Percentiles rank a stretch among this genome's conserved stretches.
Evolutionary conservation across 805 yeast species (phyloP).

Genomic region (Candida pseudofarinosa): DNA sequence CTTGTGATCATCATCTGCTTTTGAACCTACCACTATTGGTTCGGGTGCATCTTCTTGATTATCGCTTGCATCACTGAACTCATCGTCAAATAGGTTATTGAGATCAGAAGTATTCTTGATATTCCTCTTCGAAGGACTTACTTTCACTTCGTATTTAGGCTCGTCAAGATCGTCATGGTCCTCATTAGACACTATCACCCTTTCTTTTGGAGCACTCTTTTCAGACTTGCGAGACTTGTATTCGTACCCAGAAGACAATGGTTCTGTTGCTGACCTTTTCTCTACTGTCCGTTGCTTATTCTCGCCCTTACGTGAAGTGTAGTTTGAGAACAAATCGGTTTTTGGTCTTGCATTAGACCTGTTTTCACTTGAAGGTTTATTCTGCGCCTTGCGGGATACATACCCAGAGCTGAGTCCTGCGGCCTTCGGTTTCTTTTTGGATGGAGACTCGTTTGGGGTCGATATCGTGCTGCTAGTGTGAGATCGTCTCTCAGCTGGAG

Average conservation of each 20-base stretch:
- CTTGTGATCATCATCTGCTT: constrained; percentile 2
- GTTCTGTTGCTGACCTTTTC: constrained; percentile 11
- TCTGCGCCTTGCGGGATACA: constrained; percentile 22
- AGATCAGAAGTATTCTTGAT: constrained; percentile 17
- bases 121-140: neutral
- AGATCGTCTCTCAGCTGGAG: constrained; percentile 3
- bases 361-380: constrained; percentile 1
- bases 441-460: constrained; percentile 9
- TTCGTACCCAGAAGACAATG: constrained; percentile 14
- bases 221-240: constrained; percentile 37
- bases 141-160: neutral
- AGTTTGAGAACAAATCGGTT: constrained; percentile 10
- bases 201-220: constrained; percentile 26
- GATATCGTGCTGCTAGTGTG: constrained; percentile 4
- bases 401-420: constrained; percentile 23
- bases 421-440: constrained; percentile 5
- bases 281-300: constrained; percentile 2
- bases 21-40: constrained; percentile 10
- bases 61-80: constrained; percentile 11
- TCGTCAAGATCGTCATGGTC: constrained; percentile 9
- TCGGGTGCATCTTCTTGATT: constrained; percentile 7
- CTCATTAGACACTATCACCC: constrained; percentile 29
- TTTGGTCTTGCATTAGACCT: constrained; percentile 5
- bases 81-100: constrained; percentile 33
- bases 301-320: constrained; percentile 18